Conservation (phyloP, 1,139 yeast genomes). For the Yamadazyma sp. region DNA sequence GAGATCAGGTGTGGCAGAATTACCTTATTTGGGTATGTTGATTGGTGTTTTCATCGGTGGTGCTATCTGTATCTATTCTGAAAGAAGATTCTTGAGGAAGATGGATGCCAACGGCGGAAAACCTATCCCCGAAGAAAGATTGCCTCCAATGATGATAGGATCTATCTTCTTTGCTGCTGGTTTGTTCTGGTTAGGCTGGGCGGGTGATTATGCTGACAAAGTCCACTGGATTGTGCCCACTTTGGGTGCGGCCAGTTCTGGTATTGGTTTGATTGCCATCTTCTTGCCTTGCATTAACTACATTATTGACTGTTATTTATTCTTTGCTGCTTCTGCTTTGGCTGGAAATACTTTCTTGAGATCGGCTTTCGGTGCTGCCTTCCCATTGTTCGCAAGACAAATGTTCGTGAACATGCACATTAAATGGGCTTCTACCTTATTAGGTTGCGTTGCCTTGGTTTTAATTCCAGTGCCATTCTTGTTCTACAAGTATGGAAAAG, state of each 20-base stretch:
- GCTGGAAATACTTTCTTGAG: slow-evolving; percentile 84
- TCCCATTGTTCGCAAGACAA: slow-evolving; percentile 54
- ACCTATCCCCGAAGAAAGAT: slow-evolving; percentile 77
- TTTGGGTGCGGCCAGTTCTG: slow-evolving; percentile 67
- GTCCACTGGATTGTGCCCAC: slow-evolving; percentile 90
- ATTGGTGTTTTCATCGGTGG: slow-evolving; percentile 68
- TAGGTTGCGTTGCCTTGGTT: slow-evolving; percentile 65
- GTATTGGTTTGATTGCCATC: slow-evolving; percentile 72
- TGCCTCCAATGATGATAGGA: slow-evolving; percentile 73
- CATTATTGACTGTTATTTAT: slow-evolving; percentile 74
- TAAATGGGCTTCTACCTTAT: slow-evolving; percentile 80
- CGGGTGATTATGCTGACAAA: slow-evolving; percentile 65
- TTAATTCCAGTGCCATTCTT: slow-evolving; percentile 76
- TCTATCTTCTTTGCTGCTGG: slow-evolving; percentile 72
- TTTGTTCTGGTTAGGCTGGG: slow-evolving; percentile 82
- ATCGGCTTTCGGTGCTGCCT: slow-evolving; percentile 55
- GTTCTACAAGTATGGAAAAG: slow-evolving; percentile 65
- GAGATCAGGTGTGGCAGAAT: slow-evolving; percentile 51
- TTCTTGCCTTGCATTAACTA: slow-evolving; percentile 79
- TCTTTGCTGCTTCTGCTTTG: slow-evolving; percentile 85
- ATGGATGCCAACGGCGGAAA: slow-evolving; percentile 50
- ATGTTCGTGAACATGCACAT: slow-evolving; percentile 76
- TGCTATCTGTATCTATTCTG: slow-evolving; percentile 26
- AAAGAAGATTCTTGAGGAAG: slow-evolving; percentile 22
- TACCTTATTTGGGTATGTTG: slow-evolving; percentile 62